These are phyloP conservation scores for Taphrina communis DNA, from an alignment of 1,139 yeast genomes.

Conservation along the genomic window DNA sequence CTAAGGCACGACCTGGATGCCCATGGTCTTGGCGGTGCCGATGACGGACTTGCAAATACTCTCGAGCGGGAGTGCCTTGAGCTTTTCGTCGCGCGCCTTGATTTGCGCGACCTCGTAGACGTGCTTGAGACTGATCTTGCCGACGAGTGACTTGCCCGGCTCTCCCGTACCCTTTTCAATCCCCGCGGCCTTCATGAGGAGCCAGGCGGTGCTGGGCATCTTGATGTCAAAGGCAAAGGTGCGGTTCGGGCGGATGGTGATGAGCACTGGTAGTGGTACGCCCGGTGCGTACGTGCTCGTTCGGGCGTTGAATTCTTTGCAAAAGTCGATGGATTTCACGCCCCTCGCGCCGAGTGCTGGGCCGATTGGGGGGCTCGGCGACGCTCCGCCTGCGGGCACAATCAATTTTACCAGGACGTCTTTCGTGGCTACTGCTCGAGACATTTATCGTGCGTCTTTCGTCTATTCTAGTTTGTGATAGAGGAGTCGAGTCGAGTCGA, in stretches of 20 bases:
- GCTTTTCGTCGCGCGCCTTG: constrained; percentile 81
- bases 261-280: constrained; percentile 83
- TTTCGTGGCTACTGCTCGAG: constrained; percentile 47
- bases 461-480: too few species aligned
- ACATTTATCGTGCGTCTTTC: constrained; percentile 13
- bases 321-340: constrained; percentile 96
- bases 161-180: constrained; percentile 74
- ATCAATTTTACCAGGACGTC: constrained; percentile 78
- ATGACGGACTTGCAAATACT: constrained; percentile 81
- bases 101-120: constrained; percentile 93
- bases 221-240: constrained; percentile 83
- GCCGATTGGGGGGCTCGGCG: constrained; percentile 99
- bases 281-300: constrained; percentile 87
- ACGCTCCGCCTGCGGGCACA: constrained; percentile 98
- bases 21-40: constrained; percentile 86
- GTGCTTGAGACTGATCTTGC: constrained; percentile 82
- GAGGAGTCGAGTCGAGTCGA: too few species aligned
- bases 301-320: constrained; percentile 97
- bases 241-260: constrained; percentile 91
- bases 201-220: constrained; percentile 90
- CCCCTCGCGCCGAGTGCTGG: constrained; percentile 99
- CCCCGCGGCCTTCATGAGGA: constrained; percentile 81
- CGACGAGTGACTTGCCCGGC: constrained; percentile 60
- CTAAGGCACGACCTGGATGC: constrained; percentile 78
- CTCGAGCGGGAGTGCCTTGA: constrained; percentile 70